A percentile compares a stretch with the other conserved stretches of the same genome.
Conservation (phyloP, 768 basidiomycete genomes). For the Kwoniella sp. region DNA sequence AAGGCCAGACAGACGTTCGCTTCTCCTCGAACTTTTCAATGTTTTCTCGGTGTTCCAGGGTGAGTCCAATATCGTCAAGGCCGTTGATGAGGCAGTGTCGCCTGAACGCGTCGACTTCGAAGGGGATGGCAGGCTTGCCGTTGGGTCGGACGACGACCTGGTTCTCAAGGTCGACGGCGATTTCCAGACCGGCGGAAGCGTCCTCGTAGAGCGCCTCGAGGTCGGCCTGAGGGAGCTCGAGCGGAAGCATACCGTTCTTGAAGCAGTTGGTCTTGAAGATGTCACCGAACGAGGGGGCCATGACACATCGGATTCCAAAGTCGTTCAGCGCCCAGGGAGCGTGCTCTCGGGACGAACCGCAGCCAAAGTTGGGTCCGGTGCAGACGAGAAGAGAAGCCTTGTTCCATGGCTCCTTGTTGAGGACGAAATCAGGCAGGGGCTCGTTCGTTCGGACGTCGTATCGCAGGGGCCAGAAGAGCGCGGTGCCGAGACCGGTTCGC, state of each 20-base stretch:
- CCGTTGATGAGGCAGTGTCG: constrained; percentile 92
- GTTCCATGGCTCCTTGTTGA: constrained; percentile 75
- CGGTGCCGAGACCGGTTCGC: constrained; percentile 77
- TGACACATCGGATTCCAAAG: constrained; percentile 82
- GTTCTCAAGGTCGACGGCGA: constrained; percentile 81
- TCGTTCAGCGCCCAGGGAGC: constrained; percentile 68
- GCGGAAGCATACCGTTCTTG: constrained; percentile 89
- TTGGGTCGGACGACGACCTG: constrained; percentile 65
- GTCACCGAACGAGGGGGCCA: constrained; percentile 84
- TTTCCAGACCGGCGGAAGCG: constrained; percentile 66
- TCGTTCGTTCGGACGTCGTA: constrained; percentile 72
- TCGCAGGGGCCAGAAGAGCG: constrained; percentile 75
- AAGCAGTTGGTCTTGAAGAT: constrained; percentile 77
- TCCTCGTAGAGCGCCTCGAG: constrained; percentile 71
- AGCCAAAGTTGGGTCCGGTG: constrained; percentile 84
- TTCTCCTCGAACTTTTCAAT: constrained; percentile 76
- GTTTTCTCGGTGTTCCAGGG: constrained; percentile 69
- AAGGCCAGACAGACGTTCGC: constrained; percentile 78
- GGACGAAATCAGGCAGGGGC: constrained; percentile 70
- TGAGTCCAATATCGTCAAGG: constrained; percentile 92
- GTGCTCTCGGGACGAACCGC: constrained; percentile 84
- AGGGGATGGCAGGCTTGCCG: constrained; percentile 65
- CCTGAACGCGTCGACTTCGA: constrained; percentile 83
- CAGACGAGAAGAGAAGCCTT: constrained; percentile 74
- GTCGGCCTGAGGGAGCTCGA: constrained; percentile 64